Conservation (phyloP, 805 yeast species). For the Starmerella potacharoeniae region DNA sequence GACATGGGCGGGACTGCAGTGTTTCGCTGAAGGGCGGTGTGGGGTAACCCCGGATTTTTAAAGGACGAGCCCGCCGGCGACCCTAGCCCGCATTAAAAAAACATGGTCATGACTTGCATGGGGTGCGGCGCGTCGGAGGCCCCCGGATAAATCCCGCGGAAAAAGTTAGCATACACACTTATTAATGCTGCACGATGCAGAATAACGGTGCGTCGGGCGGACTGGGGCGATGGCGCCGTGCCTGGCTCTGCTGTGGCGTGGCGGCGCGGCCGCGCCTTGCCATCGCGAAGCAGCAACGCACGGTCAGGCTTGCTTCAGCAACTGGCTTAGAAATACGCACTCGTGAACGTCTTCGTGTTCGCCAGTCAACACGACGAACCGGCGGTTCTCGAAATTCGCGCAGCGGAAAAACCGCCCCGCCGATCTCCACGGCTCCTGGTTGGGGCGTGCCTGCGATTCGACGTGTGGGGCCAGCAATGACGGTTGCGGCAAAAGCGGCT, state of each 20-base stretch:
- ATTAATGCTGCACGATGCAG: no score
- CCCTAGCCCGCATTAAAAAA: not conserved
- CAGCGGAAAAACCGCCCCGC: not conserved
- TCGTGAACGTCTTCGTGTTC: constrained; percentile 5
- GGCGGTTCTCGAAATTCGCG: constrained; percentile 4
- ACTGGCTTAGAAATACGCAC: constrained; percentile 3
- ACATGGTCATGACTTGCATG: not conserved
- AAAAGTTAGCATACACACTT: no score
- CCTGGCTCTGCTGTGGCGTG: no score
- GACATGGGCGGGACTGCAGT: not conserved
- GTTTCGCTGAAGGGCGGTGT: not conserved
- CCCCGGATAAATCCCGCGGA: no score
- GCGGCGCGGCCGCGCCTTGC: no score
- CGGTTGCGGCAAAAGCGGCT: no score
- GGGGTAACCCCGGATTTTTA: not conserved
- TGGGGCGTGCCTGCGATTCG: not conserved
- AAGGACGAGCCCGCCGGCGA: not conserved
- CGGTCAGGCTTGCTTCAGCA: not conserved
- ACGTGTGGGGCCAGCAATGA: no score
- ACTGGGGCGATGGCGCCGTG: no score
- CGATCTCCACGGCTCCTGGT: not conserved
- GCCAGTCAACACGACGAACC: constrained; percentile 3
- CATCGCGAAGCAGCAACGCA: not conserved
- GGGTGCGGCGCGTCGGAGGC: no score
- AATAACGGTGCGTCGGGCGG: no score